These are phyloP conservation scores for Hymenoscyphus repandus DNA, from an alignment of 2,329 filamentous ascomycete species.

Conservation along the genomic window DNA sequence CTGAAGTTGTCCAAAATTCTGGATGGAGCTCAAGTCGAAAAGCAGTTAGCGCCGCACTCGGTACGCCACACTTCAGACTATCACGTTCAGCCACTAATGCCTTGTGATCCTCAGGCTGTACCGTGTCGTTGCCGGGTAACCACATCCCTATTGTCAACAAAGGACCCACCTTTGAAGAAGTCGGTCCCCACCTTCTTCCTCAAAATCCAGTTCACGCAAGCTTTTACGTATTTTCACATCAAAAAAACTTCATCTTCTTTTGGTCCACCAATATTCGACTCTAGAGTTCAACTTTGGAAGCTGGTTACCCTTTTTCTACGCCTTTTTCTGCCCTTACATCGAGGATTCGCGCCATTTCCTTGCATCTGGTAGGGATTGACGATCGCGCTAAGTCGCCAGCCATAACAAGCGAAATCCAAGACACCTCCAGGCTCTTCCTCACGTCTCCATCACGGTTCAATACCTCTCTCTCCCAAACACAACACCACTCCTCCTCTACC, in stretches of 20 bases:
- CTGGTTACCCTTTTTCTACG: neutral
- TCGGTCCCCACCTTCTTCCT: neutral
- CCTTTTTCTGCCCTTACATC: constrained; percentile 5
- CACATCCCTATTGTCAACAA: neutral
- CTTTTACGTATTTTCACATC: neutral
- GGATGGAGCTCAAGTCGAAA: neutral
- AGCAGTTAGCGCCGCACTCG: neutral
- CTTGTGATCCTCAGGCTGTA: neutral
- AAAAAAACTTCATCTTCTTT: neutral
- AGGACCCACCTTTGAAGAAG: neutral
- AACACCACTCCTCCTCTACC: constrained; percentile 32
- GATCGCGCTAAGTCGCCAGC: constrained; percentile 18
- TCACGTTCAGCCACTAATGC: neutral
- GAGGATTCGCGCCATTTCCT: constrained; percentile 13
- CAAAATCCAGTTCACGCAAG: neutral
- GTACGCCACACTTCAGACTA: neutral
- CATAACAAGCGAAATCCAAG: constrained; percentile 21
- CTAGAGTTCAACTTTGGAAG: neutral
- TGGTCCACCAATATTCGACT: neutral
- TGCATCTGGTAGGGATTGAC: constrained; percentile 11
- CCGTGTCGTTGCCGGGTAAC: neutral
- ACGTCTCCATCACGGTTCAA: constrained; percentile 21
- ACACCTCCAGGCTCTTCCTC: constrained; percentile 20
- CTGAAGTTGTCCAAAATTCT: constrained; percentile 1
- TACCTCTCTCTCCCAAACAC: constrained; percentile 18